Base-by-base conservation (phyloP, 345 rosid genomes). In the Turnera subulata region DNA sequence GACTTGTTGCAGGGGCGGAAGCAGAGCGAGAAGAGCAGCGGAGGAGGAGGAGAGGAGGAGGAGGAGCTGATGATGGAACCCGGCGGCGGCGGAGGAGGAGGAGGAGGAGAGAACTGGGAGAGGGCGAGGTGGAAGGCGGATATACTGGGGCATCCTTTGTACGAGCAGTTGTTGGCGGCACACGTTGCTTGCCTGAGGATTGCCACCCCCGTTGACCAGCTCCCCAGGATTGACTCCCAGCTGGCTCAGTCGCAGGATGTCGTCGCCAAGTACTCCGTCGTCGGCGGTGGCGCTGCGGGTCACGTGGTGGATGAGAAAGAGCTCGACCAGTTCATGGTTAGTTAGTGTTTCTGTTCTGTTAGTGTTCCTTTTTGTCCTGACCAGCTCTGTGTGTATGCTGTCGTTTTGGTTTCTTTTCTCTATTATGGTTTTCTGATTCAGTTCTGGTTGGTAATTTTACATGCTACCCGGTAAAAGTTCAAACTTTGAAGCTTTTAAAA, bases 321-420 rank as follows among this genome's bases (percentile, higher is more conserved):
- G 53, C 78, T 77, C 21, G 81, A 77, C 50, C 81, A 73, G 58
- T 73, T 77, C 69, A 77, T 77, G 81, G 81, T 77, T 25, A 61
- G 66, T 64, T 13, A 17, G 32, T 29, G 5, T 29, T 13, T 14
- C 45, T 5, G 4, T 9, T 47, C 11, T 22, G 32, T 52, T 32
- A 39, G 11, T 38, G 21, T 32, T 21, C 42, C 38, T 11, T 16
- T 57, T 15, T 11, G 18, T 63, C 8, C 25, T 4, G 44, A n/a
- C n/a, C n/a, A 25, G 49, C 20, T 33, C 17, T 42, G 2, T 53
- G 18, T n/a, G 48, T 6, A n/a, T n/a, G n/a, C n/a, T n/a, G n/a
- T n/a, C n/a, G 19, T 11, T 23, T 24, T 10, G 11, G 9, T 6
- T 2, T 40, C 6, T 39, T 22, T 14, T 1, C 16, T 25, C 15